phyloP scores from a whole-genome alignment of 1,284 basidiomycete genomes.

The Ganoderma lingzhi region DNA sequence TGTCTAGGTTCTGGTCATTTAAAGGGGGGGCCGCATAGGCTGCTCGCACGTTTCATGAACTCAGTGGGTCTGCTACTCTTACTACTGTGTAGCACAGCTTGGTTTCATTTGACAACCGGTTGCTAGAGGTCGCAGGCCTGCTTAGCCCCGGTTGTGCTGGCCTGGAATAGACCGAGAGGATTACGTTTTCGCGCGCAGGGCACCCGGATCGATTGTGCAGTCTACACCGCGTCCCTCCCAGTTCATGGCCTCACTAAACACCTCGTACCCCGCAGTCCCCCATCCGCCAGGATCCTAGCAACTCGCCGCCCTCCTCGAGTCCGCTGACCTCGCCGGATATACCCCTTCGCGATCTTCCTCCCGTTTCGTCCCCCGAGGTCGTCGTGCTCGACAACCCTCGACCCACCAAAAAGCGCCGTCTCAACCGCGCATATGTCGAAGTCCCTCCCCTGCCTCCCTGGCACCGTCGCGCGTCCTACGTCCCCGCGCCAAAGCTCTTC shows the following conservation, averaged over 20 bases:
- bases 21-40: no score
- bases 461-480: constrained; percentile 10
- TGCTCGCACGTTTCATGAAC: no score
- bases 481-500: constrained; percentile 10
- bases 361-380: neutral
- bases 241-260: neutral
- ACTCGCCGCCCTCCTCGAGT: neutral
- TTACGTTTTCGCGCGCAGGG: no score
- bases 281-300: neutral
- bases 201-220: neutral
- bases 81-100: no score
- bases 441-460: constrained; percentile 19
- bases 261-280: neutral
- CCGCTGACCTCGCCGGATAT: neutral
- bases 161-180: no score
- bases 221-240: neutral
- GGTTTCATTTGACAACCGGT: no score
- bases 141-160: no score
- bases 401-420: constrained; percentile 17
- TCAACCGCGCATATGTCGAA: constrained; percentile 16
- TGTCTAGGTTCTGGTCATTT: no score
- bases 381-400: neutral
- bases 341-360: neutral
- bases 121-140: no score
- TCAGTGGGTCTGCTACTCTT: no score